Conservation (phyloP, 176 grass and related monocot genomes). For the Sorghum bicolor region DNA sequence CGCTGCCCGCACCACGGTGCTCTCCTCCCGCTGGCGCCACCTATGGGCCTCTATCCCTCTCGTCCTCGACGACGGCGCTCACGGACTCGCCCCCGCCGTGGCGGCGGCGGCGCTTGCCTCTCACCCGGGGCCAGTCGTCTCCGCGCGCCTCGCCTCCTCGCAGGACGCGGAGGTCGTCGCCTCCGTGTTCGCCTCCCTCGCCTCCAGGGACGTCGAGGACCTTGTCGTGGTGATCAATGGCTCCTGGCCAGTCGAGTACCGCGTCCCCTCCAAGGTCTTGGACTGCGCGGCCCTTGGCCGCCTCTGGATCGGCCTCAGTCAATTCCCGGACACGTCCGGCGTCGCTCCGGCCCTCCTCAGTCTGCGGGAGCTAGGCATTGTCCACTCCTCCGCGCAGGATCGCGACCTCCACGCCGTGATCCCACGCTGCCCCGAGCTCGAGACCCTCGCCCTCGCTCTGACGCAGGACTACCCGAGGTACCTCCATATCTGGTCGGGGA, state of each 20-base stretch:
- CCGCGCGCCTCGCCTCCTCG: conserved; percentile 26
- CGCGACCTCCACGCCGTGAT: conserved; percentile 38
- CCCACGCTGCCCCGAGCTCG: conserved; percentile 40
- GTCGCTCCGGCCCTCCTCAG: conserved; percentile 16
- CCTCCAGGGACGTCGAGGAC: conserved; percentile 19
- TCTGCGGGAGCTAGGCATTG: conserved; percentile 32
- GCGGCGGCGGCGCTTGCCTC: conserved; percentile 20
- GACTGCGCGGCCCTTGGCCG: conserved; percentile 24
- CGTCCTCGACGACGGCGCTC: conserved; percentile 25
- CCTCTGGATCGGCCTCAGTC: conserved; percentile 41
- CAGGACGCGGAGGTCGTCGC: conserved; percentile 4
- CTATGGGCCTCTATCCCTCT: conserved; percentile 36
- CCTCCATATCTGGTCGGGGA: conserved; percentile 46
- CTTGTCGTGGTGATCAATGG: conserved; percentile 31
- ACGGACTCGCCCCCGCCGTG: background rate
- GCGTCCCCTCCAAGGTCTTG: conserved; percentile 22
- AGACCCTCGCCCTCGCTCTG: conserved; percentile 33
- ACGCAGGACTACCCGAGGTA: conserved; percentile 46
- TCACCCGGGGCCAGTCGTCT: conserved; percentile 37
- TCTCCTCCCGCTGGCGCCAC: conserved; percentile 46
- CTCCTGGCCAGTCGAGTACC: conserved; percentile 21
- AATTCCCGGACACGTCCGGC: conserved; percentile 40
- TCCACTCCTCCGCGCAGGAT: conserved; percentile 33
- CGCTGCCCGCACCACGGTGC: conserved; percentile 35
- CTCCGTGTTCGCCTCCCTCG: conserved; percentile 35